A percentile compares a stretch with the other conserved stretches of the same genome.
Evolutionary conservation across 176 grass and related monocot species (phyloP).

Genomic region (Neostapfia colusana): DNA sequence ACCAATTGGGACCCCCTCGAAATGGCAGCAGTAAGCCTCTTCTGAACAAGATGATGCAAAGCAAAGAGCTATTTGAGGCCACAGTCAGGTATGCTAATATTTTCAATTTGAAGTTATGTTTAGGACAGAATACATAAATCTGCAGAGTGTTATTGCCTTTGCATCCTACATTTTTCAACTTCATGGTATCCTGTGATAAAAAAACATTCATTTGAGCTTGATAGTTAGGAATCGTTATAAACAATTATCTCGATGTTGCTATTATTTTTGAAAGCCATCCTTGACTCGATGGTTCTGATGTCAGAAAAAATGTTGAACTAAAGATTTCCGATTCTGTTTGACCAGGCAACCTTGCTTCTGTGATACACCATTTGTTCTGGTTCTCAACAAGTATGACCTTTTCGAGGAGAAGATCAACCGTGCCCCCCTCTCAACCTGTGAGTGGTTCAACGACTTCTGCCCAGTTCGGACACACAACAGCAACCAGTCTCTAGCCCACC

Average conservation of each 20-base stretch:
- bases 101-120: slow-evolving; percentile 3
- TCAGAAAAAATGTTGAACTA: background rate
- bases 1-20: slow-evolving; percentile 55
- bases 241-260: background rate
- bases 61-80: slow-evolving; percentile 82
- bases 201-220: too few species aligned
- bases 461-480: slow-evolving; percentile 65
- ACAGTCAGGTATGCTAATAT: slow-evolving; percentile 54
- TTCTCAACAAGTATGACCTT: slow-evolving; percentile 92
- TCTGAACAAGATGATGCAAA: slow-evolving; percentile 91
- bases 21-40: slow-evolving; percentile 44
- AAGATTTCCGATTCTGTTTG: background rate
- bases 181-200: too few species aligned
- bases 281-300: background rate
- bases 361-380: slow-evolving; percentile 74
- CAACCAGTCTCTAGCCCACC: slow-evolving; percentile 75
- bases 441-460: slow-evolving; percentile 86
- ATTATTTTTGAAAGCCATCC: too few species aligned
- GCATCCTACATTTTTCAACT: too few species aligned
- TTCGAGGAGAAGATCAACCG: slow-evolving; percentile 85
- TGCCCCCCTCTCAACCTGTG: slow-evolving; percentile 48
- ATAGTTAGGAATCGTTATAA: background rate
- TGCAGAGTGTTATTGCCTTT: background rate
- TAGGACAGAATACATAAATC: background rate
- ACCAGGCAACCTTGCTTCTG: slow-evolving; percentile 82